Evolutionary conservation across 108 stramenopile species (phyloP).

Genomic region (Nannochloropsis salina): DNA sequence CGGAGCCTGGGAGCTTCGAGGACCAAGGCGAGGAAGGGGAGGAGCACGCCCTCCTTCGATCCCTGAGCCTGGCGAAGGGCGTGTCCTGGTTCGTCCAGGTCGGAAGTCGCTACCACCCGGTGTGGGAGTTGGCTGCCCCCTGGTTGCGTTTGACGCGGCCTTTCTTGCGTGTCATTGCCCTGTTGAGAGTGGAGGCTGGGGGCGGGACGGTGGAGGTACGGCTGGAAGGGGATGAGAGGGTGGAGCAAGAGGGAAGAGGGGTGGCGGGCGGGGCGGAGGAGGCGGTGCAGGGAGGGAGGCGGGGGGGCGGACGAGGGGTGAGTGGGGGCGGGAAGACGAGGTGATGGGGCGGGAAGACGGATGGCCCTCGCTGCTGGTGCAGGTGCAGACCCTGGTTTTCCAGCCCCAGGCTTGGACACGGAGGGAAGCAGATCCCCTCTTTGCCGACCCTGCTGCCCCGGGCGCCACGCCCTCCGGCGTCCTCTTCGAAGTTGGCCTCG

Average conservation of each 20-base stretch:
- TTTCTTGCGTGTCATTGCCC: neutral
- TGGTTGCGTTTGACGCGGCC: neutral
- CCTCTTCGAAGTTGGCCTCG: neutral
- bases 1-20: neutral
- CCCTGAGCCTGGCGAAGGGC: neutral
- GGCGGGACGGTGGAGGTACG: neutral
- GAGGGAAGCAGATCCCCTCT: neutral
- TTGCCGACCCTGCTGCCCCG: neutral
- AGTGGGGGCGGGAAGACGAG: too few species aligned
- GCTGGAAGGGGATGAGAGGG: neutral
- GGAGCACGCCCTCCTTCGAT: neutral
- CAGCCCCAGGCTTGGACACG: neutral
- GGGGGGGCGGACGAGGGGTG: too few species aligned
- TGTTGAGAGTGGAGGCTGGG: neutral
- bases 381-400: neutral
- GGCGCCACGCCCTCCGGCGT: neutral
- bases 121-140: neutral
- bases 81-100: slow-evolving; percentile 7
- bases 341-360: too few species aligned
- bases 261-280: neutral
- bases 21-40: neutral
- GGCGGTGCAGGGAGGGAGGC: too few species aligned
- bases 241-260: neutral
- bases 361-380: neutral
- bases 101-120: neutral